Conservation (phyloP, 108 stramenopile species). For the Schizochytrium sp. region DNA sequence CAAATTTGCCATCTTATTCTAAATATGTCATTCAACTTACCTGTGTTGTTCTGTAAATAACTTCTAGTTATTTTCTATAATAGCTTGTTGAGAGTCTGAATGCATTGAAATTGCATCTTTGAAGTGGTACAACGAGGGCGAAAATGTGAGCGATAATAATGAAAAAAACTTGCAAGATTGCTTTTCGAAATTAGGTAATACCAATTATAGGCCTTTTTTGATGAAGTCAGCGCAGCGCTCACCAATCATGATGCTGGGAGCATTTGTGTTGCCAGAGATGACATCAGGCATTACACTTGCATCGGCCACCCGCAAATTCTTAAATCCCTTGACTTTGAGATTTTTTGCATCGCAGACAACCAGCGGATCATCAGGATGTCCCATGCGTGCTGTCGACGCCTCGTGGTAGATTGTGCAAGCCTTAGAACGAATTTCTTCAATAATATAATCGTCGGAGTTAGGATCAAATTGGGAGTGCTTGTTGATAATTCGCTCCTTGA, state of each 20-base stretch:
- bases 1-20: no score
- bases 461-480: slow-evolving; percentile 22
- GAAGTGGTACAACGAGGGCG: no score
- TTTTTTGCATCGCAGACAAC: slow-evolving; percentile 12
- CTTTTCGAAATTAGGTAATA: not conserved
- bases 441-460: not conserved
- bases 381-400: not conserved
- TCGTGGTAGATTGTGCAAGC: slow-evolving; percentile 49
- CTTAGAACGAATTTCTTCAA: slow-evolving; percentile 30
- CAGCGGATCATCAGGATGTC: slow-evolving; percentile 16
- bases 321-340: slow-evolving; percentile 49
- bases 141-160: no score
- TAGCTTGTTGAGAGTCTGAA: no score
- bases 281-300: slow-evolving; percentile 65
- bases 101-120: no score
- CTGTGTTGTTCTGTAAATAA: no score
- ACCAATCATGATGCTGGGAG: slow-evolving; percentile 49
- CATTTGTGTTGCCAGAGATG: slow-evolving; percentile 54
- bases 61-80: no score
- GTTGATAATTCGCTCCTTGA: not conserved
- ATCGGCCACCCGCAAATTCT: slow-evolving; percentile 37
- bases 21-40: no score
- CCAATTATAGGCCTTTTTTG: not conserved
- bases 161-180: not conserved
- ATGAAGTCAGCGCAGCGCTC: slow-evolving; percentile 35